A percentile compares a stretch with the other conserved stretches of the same genome.
phyloP scores from a whole-genome alignment of 768 basidiomycete genomes.

The Phylloporus sp. region DNA sequence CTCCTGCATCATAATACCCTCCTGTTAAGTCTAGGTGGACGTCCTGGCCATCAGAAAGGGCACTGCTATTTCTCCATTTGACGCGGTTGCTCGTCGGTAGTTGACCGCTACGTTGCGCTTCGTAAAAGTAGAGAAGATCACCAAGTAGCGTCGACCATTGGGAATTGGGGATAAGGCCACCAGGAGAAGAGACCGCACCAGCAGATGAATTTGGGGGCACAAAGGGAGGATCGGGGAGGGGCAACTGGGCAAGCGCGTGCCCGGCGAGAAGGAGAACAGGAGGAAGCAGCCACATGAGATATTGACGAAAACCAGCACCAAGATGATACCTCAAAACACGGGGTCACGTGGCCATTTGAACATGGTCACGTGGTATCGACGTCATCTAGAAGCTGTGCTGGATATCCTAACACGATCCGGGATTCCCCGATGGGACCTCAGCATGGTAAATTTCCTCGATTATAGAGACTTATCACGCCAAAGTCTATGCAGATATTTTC shows the following conservation, averaged over 20 bases:
- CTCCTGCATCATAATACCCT: slow-evolving; percentile 93
- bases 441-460: too few species aligned
- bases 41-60: slow-evolving; percentile 71
- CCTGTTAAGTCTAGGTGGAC: slow-evolving; percentile 73
- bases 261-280: slow-evolving; percentile 17
- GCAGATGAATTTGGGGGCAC: slow-evolving; percentile 56
- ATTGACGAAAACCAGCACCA: background rate
- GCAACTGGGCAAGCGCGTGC: slow-evolving; percentile 48
- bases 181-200: slow-evolving; percentile 48
- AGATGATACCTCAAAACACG: slow-evolving; percentile 8
- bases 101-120: slow-evolving; percentile 82
- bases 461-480: too few species aligned
- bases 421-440: too few species aligned
- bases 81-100: slow-evolving; percentile 70
- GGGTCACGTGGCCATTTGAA: slow-evolving; percentile 19
- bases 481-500: too few species aligned
- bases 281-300: slow-evolving; percentile 20
- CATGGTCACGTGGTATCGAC: slow-evolving; percentile 14
- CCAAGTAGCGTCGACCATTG: slow-evolving; percentile 86
- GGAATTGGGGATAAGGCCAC: slow-evolving; percentile 49
- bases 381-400: too few species aligned
- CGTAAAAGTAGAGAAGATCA: slow-evolving; percentile 83
- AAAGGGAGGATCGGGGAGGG: slow-evolving; percentile 62
- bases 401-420: too few species aligned
- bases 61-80: slow-evolving; percentile 83